Conservation (phyloP, 768 basidiomycete species). For the Xerocomellus dryophilus region DNA sequence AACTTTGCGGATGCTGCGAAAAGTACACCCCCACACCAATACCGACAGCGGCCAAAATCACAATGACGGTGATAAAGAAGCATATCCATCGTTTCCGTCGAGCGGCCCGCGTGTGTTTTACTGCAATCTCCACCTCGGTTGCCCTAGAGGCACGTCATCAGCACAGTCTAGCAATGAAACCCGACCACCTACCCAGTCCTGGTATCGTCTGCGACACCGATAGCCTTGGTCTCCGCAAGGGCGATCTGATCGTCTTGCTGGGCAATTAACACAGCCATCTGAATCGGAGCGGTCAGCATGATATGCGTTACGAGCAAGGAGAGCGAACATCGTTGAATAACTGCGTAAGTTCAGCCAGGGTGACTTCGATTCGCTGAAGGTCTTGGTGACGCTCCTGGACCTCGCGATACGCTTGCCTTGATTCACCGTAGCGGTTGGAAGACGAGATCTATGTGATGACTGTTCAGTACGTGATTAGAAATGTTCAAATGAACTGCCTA, state of each 20-base stretch:
- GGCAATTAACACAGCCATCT: conserved; percentile 78
- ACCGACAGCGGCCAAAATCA: conserved; percentile 49
- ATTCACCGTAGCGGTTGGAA: conserved; percentile 81
- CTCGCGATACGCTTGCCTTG: conserved; percentile 78
- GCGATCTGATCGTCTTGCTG: conserved; percentile 78
- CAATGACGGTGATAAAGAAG: conserved; percentile 58
- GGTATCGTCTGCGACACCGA: conserved; percentile 63
- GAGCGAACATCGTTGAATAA: conserved; percentile 74
- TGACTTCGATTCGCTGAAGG: conserved; percentile 79
- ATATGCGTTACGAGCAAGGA: background rate
- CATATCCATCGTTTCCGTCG: conserved; percentile 87
- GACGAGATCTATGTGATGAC: conserved; percentile 51
- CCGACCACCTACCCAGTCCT: conserved; percentile 56
- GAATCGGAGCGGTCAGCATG: background rate
- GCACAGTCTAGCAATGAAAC: background rate
- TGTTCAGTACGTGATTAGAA: background rate
- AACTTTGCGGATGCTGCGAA: conserved; percentile 3
- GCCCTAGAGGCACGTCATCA: conserved; percentile 39
- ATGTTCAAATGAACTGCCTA: conserved; percentile 22
- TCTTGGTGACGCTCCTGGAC: conserved; percentile 89
- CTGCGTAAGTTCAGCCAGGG: conserved; percentile 84
- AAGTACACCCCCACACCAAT: conserved; percentile 33
- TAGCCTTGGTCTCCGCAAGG: conserved; percentile 59
- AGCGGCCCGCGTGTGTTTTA: conserved; percentile 63
- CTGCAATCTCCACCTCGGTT: conserved; percentile 62